These are phyloP conservation scores for Dendrocalamus sinicus DNA, from an alignment of 176 grass and related monocot species.

Conservation along the genomic window DNA sequence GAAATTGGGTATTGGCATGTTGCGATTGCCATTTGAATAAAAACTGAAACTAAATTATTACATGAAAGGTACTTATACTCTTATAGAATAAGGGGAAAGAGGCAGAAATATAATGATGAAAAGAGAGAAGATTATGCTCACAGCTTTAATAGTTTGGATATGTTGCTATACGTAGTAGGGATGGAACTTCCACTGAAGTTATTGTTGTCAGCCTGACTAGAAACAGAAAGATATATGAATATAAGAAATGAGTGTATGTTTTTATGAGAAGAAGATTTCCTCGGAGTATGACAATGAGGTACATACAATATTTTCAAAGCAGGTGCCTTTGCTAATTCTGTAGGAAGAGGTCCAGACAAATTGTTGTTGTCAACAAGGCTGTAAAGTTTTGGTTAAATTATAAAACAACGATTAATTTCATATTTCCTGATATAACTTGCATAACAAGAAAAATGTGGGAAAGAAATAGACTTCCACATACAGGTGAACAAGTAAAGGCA, in stretches of 20 bases:
- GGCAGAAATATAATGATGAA: conserved; percentile 33
- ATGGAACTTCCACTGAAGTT: conserved; percentile 89
- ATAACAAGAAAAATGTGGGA: conserved; percentile 15
- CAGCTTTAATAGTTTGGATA: conserved; percentile 81
- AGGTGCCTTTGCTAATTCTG: conserved; percentile 58
- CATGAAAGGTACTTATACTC: conserved; percentile 18
- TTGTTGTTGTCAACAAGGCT: conserved; percentile 84
- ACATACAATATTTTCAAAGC: conserved; percentile 83
- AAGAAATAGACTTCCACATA: conserved; percentile 58
- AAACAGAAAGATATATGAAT: conserved; percentile 50
- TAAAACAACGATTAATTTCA: conserved; percentile 22
- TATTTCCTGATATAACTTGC: background rate
- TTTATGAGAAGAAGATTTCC: conserved; percentile 36
- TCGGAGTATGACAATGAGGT: conserved; percentile 24
- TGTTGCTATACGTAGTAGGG: conserved; percentile 68
- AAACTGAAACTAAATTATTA: conserved; percentile 6
- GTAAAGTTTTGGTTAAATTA: conserved; percentile 37
- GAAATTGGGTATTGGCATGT: background rate
- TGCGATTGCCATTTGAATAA: background rate
- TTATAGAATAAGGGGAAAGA: background rate
- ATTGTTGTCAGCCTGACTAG: conserved; percentile 96
- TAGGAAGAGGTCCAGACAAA: conserved; percentile 70
- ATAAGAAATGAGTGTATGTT: conserved; percentile 27
- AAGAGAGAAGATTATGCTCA: conserved; percentile 53
- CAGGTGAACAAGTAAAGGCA: conserved; percentile 83